Conservation (phyloP, 73 alveolate genomes). For the Breviolum minutum region DNA sequence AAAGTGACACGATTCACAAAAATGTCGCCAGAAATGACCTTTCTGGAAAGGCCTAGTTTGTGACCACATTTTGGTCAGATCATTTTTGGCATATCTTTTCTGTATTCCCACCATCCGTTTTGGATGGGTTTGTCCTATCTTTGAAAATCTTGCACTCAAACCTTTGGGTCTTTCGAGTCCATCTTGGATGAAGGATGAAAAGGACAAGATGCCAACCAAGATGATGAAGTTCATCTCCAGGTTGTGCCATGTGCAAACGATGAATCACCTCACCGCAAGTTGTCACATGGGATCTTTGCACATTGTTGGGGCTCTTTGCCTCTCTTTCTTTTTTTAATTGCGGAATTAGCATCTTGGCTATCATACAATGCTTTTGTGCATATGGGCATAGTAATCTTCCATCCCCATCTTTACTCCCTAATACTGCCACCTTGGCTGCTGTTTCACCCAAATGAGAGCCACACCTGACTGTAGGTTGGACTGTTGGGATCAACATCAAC, state of each 20-base stretch:
- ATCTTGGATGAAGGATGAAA: too few species aligned
- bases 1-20: too few species aligned
- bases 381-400: too few species aligned
- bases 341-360: too few species aligned
- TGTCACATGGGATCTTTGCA: not conserved
- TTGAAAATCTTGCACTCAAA: not conserved
- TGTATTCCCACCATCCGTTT: too few species aligned
- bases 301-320: not conserved
- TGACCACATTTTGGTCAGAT: not conserved
- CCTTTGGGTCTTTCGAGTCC: slow-evolving; percentile 1
- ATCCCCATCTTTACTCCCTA: too few species aligned
- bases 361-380: not conserved
- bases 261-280: slow-evolving; percentile 47
- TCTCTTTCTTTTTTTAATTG: not conserved
- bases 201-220: slow-evolving; percentile 92
- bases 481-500: slow-evolving; percentile 91
- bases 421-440: not conserved
- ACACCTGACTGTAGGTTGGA: slow-evolving; percentile 54
- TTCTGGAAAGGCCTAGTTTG: too few species aligned
- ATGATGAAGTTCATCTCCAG: slow-evolving; percentile 96
- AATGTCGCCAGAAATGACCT: too few species aligned
- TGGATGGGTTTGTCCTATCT: too few species aligned
- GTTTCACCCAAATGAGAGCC: not conserved
- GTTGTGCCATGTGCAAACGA: slow-evolving; percentile 89
- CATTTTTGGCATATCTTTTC: not conserved